These are phyloP conservation scores for Suillus bovinus DNA, from an alignment of 768 basidiomycete species.

Conservation along the genomic window DNA sequence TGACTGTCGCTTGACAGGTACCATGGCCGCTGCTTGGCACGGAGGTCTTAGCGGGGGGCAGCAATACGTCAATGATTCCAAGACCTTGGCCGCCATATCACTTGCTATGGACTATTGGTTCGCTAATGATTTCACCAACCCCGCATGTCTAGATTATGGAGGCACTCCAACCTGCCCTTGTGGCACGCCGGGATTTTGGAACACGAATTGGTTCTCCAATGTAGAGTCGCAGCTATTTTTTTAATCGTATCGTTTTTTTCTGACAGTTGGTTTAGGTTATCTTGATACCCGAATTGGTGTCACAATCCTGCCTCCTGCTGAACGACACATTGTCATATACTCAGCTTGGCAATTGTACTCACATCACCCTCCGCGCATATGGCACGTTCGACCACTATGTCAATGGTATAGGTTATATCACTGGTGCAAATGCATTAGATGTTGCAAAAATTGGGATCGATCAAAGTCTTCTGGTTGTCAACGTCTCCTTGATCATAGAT, in stretches of 20 bases:
- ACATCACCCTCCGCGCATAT: conserved; percentile 54
- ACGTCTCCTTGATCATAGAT: conserved; percentile 46
- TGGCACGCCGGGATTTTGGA: conserved; percentile 52
- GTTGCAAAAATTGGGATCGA: conserved; percentile 65
- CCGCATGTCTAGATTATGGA: conserved; percentile 56
- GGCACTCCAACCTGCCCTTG: conserved; percentile 58
- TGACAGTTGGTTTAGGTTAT: conserved; percentile 45
- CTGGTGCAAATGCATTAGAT: conserved; percentile 68
- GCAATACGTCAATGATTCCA: conserved; percentile 42
- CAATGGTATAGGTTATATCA: conserved; percentile 48
- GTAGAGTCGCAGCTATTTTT: conserved; percentile 28
- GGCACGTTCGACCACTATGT: conserved; percentile 43
- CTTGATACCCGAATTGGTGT: conserved; percentile 56
- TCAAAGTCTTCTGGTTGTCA: conserved; percentile 38
- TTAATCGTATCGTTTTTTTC: background rate
- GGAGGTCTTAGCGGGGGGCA: conserved; percentile 46
- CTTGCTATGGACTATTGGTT: conserved; percentile 68
- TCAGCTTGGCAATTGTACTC: conserved; percentile 46
- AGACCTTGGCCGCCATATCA: conserved; percentile 42
- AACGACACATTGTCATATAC: conserved; percentile 43
- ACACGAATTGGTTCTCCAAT: conserved; percentile 67
- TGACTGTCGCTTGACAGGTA: conserved; percentile 34
- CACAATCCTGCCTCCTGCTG: conserved; percentile 56
- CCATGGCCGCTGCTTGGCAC: conserved; percentile 58
- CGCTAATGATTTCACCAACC: conserved; percentile 52